Evolutionary conservation across 352 stramenopile species (phyloP).

Genomic region (Salisapilia sapeloensis): DNA sequence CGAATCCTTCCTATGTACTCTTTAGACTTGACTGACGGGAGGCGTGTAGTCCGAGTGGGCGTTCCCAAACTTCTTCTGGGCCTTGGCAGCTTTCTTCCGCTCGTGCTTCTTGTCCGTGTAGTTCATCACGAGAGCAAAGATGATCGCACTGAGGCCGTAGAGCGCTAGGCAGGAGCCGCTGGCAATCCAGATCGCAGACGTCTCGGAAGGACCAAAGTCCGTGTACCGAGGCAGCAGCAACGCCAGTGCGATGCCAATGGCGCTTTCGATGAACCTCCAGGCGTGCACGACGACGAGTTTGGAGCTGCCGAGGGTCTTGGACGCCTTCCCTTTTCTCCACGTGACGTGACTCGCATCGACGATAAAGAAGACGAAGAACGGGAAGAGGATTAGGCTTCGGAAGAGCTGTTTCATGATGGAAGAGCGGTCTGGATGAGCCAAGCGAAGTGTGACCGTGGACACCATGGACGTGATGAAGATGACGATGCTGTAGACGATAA

Average conservation of each 20-base stretch:
- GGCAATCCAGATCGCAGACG: conserved; percentile 14
- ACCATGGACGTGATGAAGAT: conserved; percentile 19
- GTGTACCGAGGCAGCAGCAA: conserved; percentile 29
- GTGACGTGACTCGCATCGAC: conserved; percentile 30
- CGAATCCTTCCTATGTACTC: no score
- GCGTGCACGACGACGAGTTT: conserved; percentile 22
- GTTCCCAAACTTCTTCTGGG: no score
- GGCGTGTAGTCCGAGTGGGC: no score
- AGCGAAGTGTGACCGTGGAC: conserved; percentile 11
- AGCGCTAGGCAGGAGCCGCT: conserved; percentile 17
- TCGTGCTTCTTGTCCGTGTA: conserved; percentile 3
- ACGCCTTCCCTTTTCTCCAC: conserved; percentile 10
- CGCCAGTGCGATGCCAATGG: conserved; percentile 17
- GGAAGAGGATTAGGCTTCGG: conserved; percentile 38
- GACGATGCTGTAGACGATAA: conserved; percentile 14
- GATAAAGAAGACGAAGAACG: conserved; percentile 50
- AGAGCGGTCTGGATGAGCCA: conserved; percentile 16
- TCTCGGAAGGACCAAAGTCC: conserved; percentile 30
- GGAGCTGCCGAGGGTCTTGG: conserved; percentile 11
- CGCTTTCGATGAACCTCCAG: conserved; percentile 42
- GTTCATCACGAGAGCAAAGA: conserved; percentile 11
- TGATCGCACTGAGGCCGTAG: conserved; percentile 9
- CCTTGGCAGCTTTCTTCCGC: no score
- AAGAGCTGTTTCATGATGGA: conserved; percentile 19
- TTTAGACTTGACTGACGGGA: no score